A percentile compares a stretch with the other conserved stretches of the same genome.
Conservation (phyloP, 2,329 filamentous ascomycete species). For the Pseudogymnoascus sp. region DNA sequence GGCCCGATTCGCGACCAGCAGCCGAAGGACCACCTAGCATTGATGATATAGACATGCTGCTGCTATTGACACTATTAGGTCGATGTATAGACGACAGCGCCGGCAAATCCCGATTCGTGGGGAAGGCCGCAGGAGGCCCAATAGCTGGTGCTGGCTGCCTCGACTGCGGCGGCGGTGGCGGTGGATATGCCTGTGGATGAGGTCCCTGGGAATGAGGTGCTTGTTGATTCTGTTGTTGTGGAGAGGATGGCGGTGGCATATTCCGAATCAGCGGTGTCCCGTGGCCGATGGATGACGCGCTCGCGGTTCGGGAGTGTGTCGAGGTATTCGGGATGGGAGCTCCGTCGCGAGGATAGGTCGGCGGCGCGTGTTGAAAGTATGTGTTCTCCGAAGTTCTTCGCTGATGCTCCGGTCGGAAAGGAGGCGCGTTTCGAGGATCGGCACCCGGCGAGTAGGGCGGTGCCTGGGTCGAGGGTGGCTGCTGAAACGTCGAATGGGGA, state of each 20-base stretch:
- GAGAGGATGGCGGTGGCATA: conserved; percentile 44
- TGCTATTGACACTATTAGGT: conserved; percentile 36
- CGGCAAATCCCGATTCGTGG: conserved; percentile 46
- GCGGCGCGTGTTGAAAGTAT: conserved; percentile 23
- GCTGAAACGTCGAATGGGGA: conserved; percentile 23
- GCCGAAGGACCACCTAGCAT: conserved; percentile 52
- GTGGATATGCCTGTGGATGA: conserved; percentile 28
- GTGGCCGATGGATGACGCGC: conserved; percentile 28
- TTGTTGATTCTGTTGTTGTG: conserved; percentile 34
- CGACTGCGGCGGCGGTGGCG: conserved; percentile 21
- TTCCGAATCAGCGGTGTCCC: conserved; percentile 24
- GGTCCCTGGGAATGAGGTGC: conserved; percentile 36
- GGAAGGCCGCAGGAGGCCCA: conserved; percentile 34
- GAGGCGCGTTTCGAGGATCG: conserved; percentile 23
- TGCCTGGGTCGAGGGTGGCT: conserved; percentile 18
- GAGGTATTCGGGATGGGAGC: conserved; percentile 22
- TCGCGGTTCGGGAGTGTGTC: conserved; percentile 26
- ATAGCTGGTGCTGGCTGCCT: conserved; percentile 36
- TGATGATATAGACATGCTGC: conserved; percentile 68
- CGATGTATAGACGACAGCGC: conserved; percentile 43
- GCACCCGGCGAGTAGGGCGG: conserved; percentile 24
- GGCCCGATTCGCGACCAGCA: conserved; percentile 37
- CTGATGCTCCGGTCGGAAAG: conserved; percentile 26
- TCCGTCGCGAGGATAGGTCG: conserved; percentile 25
- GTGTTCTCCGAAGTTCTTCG: conserved; percentile 28